Base-by-base conservation (phyloP, 441 rosid species). In the Brassica hybrid region DNA sequence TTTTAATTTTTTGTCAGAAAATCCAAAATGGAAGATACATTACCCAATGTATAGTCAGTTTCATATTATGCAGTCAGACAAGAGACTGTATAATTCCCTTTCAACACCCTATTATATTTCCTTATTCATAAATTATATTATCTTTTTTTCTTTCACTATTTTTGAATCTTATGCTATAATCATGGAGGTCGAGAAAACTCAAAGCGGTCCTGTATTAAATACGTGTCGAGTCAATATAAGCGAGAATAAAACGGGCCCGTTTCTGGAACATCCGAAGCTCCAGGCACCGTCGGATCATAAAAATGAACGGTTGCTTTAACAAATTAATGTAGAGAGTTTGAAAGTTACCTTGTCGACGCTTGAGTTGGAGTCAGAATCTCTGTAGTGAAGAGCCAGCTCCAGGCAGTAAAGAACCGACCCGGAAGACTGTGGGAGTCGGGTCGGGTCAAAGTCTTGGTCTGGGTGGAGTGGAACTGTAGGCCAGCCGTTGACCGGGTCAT, bases 401-500 rank as follows among this genome's bases (percentile, higher is more conserved):
- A n/a, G n/a, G n/a, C n/a, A n/a, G n/a, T n/a, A n/a, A n/a, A n/a
- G n/a, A n/a, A n/a, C n/a, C n/a, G n/a, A n/a, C n/a, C n/a, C n/a
- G n/a, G n/a, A n/a, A n/a, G n/a, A 82, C 69, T 14, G 73, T 19
- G 92, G 89, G n/a, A 90, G 50, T 10, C 75, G 82, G 38, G 75
- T 45, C 32, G 82, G 84, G 80, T 90, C 86, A 72, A 86, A 89
- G 45, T 38, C 69, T 1, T 85, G 84, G 79, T 73, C 80, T 36
- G 69, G 82, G 56, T 75, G 79, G 14, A 94, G 76, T 7, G 89
- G 86, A 38, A 94, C 94, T 3, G 92, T 77, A 23, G 97, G 92
- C 94, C 98, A 87, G 5, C 99, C 99, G 72, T 94, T 91, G 52
- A 85, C 89, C 18, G 87, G 89, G 81, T 91, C 97, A 69, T 90